Base-by-base conservation (phyloP, 129 eudicot genomes). In the Rutidosis leptorrhynchoides region DNA sequence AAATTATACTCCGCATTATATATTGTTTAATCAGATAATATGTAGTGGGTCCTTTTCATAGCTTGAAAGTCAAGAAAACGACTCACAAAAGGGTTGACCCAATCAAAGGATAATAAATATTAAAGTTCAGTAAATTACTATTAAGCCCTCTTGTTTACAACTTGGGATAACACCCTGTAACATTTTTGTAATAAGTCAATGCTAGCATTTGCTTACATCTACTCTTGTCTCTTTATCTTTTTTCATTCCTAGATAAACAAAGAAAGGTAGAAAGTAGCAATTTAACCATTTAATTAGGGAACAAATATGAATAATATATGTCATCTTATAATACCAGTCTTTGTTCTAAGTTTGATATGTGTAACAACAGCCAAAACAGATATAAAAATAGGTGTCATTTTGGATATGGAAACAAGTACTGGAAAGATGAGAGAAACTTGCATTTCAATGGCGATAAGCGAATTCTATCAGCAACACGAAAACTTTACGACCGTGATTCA, bases 341-440 rank as follows among this genome's bases (percentile, higher is more conserved):
- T 20, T 55, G 27, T 55, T 55, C 6, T 3, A 56, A 56, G 61
- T 7, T 56, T 56, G 20, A 24, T 56, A 56, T 56, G 17, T 26
- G 4, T 11, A 3, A 26, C 2, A 26, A 55, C 24, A 21, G 61
- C 17, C 5, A 25, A 56, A 56, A 56, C 33, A 56, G 5, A 56
- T 5, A 24, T 26, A 11, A 7, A 56, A 10, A 26, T 56, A 21
- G 61, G 61, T 56, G 61, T 56, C 32, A 56, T 56, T 25, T 33
- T 56, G 2, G 32, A 56, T 56, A 12, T 2, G 17, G 17, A 25
- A 56, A 56, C 33, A 15, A 10, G 19, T 9, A 0, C 14, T 12
- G 61, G 61, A 23, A 56, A 56, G 61, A 56, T 56, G 61, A 56
- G 61, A 9, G 25, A 33, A 1, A 24, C 29, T 56, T 56, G 61